Percentiles rank a stretch among this genome's conserved stretches.
phyloP scores from a whole-genome alignment of 2,329 filamentous ascomycete genomes.

The Hypoxylon sp. region DNA sequence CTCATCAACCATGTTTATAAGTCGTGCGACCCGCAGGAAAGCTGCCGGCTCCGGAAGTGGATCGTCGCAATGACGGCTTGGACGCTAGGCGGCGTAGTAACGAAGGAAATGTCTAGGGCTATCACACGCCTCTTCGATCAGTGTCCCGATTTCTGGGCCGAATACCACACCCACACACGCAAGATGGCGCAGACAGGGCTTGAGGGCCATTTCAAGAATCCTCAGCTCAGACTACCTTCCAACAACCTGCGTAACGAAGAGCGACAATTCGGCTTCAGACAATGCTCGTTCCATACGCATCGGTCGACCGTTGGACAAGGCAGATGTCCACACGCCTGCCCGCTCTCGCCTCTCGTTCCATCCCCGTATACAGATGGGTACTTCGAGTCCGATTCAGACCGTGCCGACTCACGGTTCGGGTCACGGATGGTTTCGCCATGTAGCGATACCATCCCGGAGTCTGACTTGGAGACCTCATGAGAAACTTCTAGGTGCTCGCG shows the following conservation, averaged over 20 bases:
- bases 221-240: constrained; percentile 70
- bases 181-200: constrained; percentile 68
- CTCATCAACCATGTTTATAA: constrained; percentile 69
- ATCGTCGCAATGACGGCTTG: constrained; percentile 74
- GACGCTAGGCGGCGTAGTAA: constrained; percentile 61
- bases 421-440: constrained; percentile 45
- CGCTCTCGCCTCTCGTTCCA: constrained; percentile 43
- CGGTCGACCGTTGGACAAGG: constrained; percentile 68
- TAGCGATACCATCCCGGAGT: constrained; percentile 45
- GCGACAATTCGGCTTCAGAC: constrained; percentile 72
- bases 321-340: constrained; percentile 63
- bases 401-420: constrained; percentile 39
- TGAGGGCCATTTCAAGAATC: constrained; percentile 71
- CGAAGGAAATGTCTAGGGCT: constrained; percentile 52
- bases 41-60: constrained; percentile 71
- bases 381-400: constrained; percentile 52
- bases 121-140: constrained; percentile 62
- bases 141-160: constrained; percentile 64
- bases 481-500: not conserved
- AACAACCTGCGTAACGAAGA: constrained; percentile 71
- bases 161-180: constrained; percentile 67
- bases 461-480: constrained; percentile 37
- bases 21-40: constrained; percentile 65
- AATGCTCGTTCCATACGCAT: constrained; percentile 74
- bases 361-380: constrained; percentile 50